These are phyloP conservation scores for Coniochaeta hoffmannii DNA, from an alignment of 2,329 filamentous ascomycete genomes.

Conservation along the genomic window DNA sequence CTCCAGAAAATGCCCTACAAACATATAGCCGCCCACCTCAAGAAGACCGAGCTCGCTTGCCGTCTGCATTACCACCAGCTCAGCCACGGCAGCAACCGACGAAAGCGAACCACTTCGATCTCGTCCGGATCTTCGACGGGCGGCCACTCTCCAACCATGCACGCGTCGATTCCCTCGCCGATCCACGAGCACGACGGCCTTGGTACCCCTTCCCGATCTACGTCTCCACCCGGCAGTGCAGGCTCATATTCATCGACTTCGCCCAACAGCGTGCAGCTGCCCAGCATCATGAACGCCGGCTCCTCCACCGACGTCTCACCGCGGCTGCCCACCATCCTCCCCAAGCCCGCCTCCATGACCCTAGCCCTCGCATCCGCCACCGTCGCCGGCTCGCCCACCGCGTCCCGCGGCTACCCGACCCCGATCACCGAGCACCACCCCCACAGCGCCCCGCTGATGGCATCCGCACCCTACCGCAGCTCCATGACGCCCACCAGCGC, in stretches of 20 bases:
- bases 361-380: conserved; percentile 25
- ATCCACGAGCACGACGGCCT: conserved; percentile 32
- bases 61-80: conserved; percentile 83
- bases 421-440: conserved; percentile 31
- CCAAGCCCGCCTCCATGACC: conserved; percentile 53
- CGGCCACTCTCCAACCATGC: conserved; percentile 42
- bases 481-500: conserved; percentile 26
- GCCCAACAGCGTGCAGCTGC: conserved; percentile 42
- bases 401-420: conserved; percentile 30
- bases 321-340: conserved; percentile 54
- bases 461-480: conserved; percentile 30
- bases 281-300: conserved; percentile 38
- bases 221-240: conserved; percentile 38
- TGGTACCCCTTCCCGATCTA: conserved; percentile 32
- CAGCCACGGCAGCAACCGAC: conserved; percentile 72
- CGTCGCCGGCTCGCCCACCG: conserved; percentile 25
- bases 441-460: conserved; percentile 38
- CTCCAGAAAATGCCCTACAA: conserved; percentile 88
- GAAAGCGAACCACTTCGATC: conserved; percentile 66
- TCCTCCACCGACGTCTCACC: conserved; percentile 36
- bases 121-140: conserved; percentile 55
- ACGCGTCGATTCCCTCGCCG: conserved; percentile 40
- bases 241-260: conserved; percentile 37
- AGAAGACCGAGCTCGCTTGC: conserved; percentile 83
- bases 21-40: conserved; percentile 76